phyloP scores from a whole-genome alignment of 2,329 filamentous ascomycete genomes.

The Calonectria crousiana region DNA sequence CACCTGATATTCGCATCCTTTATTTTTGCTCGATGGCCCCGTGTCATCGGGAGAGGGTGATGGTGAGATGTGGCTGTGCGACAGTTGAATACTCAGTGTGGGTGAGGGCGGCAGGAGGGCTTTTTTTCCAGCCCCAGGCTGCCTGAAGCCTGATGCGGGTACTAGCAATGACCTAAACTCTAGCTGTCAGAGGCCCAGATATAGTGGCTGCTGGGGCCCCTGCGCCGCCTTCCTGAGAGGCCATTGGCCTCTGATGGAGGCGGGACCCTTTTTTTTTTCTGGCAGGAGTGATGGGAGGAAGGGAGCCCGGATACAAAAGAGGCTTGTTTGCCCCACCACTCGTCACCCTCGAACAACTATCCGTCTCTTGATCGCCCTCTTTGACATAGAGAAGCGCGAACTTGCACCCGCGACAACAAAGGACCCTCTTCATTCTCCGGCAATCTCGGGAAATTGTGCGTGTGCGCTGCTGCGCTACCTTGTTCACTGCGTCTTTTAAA shows the following conservation, averaged over 20 bases:
- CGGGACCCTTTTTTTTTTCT: conserved; percentile 22
- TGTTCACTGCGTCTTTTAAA: neutral
- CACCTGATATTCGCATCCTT: neutral
- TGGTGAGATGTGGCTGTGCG: conserved; percentile 13
- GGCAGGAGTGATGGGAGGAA: conserved; percentile 20
- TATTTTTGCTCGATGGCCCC: neutral
- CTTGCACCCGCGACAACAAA: neutral
- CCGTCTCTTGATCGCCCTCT: conserved; percentile 32
- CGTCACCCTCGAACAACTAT: conserved; percentile 40
- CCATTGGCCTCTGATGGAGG: conserved; percentile 1
- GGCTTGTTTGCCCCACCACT: conserved; percentile 48
- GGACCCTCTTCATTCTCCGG: neutral
- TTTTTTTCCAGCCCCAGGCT: conserved; percentile 14
- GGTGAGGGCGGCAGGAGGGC: neutral
- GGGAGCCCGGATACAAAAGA: conserved; percentile 43
- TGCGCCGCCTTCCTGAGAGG: conserved; percentile 4
- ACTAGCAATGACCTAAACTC: conserved; percentile 15
- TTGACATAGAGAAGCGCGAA: conserved; percentile 11
- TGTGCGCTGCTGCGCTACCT: neutral
- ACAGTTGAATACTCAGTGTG: neutral
- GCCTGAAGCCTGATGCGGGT: conserved; percentile 16
- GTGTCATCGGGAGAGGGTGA: neutral
- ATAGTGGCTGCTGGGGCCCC: conserved; percentile 8
- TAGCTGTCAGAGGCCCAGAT: conserved; percentile 11
- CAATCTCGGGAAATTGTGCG: neutral